Evolutionary conservation across 2,329 filamentous ascomycete species (phyloP).

Genomic region (Claviceps fusiformis): DNA sequence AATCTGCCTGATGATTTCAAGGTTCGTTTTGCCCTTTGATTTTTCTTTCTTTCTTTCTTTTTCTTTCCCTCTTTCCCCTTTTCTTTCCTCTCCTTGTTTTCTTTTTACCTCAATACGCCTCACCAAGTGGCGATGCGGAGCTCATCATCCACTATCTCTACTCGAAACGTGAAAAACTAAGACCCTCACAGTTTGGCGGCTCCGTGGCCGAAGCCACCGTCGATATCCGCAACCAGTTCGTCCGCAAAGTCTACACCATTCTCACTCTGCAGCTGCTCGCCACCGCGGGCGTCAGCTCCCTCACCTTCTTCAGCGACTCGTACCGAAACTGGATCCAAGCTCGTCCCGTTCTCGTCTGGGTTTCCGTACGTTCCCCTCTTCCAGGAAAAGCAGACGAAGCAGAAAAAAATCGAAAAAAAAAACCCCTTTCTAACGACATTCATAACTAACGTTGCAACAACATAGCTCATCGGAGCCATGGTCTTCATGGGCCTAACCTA

Average conservation of each 20-base stretch:
- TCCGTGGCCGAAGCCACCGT: constrained; percentile 86
- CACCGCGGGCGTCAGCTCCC: constrained; percentile 64
- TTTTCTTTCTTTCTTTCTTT: not conserved
- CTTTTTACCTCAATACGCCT: not conserved
- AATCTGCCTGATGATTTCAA: constrained; percentile 97
- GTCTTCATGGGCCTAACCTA: constrained; percentile 77
- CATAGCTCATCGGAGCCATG: constrained; percentile 62
- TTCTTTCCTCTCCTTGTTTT: too few species aligned
- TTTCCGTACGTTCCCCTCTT: constrained; percentile 43
- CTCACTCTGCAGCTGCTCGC: constrained; percentile 86
- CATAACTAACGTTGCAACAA: not conserved
- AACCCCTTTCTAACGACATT: too few species aligned
- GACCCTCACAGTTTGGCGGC: constrained; percentile 59
- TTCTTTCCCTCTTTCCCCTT: not conserved
- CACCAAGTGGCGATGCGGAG: not conserved
- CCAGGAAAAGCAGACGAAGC: not conserved
- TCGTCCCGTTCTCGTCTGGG: constrained; percentile 73
- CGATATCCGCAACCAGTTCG: constrained; percentile 92
- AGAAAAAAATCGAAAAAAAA: not conserved
- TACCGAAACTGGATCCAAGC: constrained; percentile 83
- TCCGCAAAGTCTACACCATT: constrained; percentile 96
- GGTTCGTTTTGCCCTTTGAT: constrained; percentile 26
- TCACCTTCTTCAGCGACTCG: constrained; percentile 69
- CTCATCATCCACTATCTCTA: not conserved
- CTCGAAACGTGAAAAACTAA: not conserved